Percentiles rank a stretch among this genome's conserved stretches.
Conservation (phyloP, 1,284 basidiomycete species). For the Kwoniella shivajii region DNA sequence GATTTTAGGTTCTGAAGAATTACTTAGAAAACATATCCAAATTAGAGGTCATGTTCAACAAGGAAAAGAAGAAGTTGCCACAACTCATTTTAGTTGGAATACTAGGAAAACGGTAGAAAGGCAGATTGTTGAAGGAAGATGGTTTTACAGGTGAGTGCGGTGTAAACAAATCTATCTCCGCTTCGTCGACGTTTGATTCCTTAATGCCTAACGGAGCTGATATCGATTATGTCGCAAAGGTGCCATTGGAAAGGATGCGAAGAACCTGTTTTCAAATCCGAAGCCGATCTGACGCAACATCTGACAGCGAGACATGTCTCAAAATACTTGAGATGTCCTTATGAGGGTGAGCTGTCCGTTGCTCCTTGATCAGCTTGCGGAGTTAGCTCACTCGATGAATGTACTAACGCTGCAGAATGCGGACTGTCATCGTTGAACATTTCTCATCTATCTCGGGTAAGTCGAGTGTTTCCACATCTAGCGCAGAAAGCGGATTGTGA, state of each 20-base stretch:
- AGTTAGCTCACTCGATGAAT: not conserved
- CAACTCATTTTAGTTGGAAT: conserved; percentile 18
- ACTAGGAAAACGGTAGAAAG: conserved; percentile 1
- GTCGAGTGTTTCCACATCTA: not conserved
- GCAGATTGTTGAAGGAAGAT: conserved; percentile 3
- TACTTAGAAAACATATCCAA: conserved; percentile 33
- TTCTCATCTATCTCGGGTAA: conserved; percentile 31
- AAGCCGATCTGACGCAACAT: conserved; percentile 34
- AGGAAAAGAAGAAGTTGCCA: conserved; percentile 23
- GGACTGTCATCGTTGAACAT: conserved; percentile 29
- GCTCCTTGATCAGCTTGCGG: not conserved
- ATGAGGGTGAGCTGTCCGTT: conserved; percentile 13
- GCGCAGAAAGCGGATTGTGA: not conserved
- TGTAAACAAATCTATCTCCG: not conserved
- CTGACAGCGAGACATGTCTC: conserved; percentile 38
- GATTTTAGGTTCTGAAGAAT: conserved; percentile 31
- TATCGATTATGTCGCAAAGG: not conserved
- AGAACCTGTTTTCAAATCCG: conserved; percentile 31
- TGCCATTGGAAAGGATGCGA: conserved; percentile 42
- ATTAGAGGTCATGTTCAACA: conserved; percentile 25
- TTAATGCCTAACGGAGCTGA: not conserved
- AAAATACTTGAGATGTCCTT: conserved; percentile 33
- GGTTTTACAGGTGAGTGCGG: conserved; percentile 15
- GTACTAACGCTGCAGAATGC: conserved; percentile 19
- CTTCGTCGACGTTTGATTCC: not conserved